Percentiles rank a stretch among this genome's conserved stretches.
These are phyloP conservation scores for Aspergillus amoenus DNA, from an alignment of 2,329 filamentous ascomycete genomes.

Conservation along the genomic window DNA sequence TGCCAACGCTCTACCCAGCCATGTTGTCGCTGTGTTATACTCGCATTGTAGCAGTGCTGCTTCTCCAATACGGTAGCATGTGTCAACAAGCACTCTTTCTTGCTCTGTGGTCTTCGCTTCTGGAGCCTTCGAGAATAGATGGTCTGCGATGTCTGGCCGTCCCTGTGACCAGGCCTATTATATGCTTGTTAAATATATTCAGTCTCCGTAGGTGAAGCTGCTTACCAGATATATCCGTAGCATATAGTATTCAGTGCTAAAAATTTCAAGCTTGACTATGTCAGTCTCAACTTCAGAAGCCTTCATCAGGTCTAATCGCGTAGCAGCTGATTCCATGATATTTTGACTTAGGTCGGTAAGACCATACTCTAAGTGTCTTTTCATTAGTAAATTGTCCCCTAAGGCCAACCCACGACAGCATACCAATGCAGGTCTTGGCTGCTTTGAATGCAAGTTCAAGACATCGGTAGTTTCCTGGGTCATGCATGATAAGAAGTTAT, in stretches of 20 bases:
- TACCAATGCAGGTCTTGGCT: conserved; percentile 62
- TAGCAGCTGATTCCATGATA: conserved; percentile 64
- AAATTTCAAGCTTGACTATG: conserved; percentile 10
- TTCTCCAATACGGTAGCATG: conserved; percentile 71
- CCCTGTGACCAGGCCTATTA: conserved; percentile 71
- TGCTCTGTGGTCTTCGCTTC: conserved; percentile 44
- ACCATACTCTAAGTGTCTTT: conserved; percentile 43
- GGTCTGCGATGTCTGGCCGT: conserved; percentile 72
- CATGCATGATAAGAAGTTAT: neutral
- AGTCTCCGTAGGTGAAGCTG: neutral
- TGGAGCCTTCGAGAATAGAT: conserved; percentile 66
- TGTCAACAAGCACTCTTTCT: conserved; percentile 58
- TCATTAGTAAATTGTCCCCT: neutral
- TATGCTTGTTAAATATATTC: neutral
- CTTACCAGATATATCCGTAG: conserved; percentile 67
- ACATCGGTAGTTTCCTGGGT: conserved; percentile 53
- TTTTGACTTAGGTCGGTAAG: conserved; percentile 60
- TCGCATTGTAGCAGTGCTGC: conserved; percentile 55
- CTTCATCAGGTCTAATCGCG: conserved; percentile 48
- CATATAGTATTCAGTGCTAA: conserved; percentile 60
- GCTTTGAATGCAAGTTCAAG: conserved; percentile 68
- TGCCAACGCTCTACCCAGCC: conserved; percentile 69
- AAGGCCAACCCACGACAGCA: neutral
- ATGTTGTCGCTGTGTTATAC: conserved; percentile 60
- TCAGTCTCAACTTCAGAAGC: conserved; percentile 12